phyloP scores from a whole-genome alignment of 2,329 filamentous ascomycete genomes.

The Trichoderma semiorbis region DNA sequence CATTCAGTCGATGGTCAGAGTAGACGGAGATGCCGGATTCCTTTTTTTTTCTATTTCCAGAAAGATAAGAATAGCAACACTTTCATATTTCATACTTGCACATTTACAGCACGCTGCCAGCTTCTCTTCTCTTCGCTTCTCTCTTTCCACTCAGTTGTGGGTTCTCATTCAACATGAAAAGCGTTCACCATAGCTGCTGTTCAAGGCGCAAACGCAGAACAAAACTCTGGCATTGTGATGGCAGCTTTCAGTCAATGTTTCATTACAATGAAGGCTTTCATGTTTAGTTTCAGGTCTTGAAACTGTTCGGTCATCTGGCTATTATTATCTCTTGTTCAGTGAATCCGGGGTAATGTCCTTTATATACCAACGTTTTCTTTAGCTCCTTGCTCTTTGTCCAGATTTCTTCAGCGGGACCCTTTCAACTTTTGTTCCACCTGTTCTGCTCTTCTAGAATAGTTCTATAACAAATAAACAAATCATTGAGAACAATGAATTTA shows the following conservation, averaged over 20 bases:
- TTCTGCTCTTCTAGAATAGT: neutral
- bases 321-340: neutral
- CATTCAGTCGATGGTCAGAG: neutral
- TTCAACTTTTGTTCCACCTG: neutral
- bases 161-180: neutral
- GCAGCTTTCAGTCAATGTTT: neutral
- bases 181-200: neutral
- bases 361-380: neutral
- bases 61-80: neutral
- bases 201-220: neutral
- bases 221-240: neutral
- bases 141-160: neutral
- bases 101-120: neutral
- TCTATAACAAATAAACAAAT: neutral
- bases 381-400: neutral
- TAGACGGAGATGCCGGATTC: neutral
- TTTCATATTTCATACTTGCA: neutral
- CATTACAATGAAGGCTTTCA: neutral
- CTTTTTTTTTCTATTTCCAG: neutral
- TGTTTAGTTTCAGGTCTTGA: neutral
- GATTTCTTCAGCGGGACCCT: neutral
- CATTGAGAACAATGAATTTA: constrained; percentile 2
- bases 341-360: neutral
- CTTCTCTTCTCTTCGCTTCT: neutral
- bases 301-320: neutral